phyloP scores from a whole-genome alignment of 2,329 filamentous ascomycete genomes.

The Colletotrichum truncatum region DNA sequence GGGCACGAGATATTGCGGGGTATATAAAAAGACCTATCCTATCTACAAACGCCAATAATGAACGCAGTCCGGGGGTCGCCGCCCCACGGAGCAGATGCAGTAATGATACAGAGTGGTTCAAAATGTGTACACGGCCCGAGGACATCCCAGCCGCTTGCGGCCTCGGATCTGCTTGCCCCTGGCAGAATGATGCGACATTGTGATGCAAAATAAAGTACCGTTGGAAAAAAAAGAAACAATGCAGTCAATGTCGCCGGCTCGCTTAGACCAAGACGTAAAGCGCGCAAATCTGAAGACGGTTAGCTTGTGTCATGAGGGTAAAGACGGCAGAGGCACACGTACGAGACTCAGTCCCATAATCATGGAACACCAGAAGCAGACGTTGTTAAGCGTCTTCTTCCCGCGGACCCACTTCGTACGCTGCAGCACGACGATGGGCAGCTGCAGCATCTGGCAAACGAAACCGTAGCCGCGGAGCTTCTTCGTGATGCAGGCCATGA shows the following conservation, averaged over 20 bases:
- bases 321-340: constrained; percentile 43
- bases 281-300: constrained; percentile 55
- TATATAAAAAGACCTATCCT: constrained; percentile 27
- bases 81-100: not conserved
- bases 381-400: constrained; percentile 83
- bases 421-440: constrained; percentile 94
- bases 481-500: constrained; percentile 98
- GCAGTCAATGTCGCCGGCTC: not conserved
- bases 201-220: too few relatives aligned
- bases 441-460: constrained; percentile 93
- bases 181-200: not conserved
- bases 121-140: not conserved
- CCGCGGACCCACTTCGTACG: constrained; percentile 79
- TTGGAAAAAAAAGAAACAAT: not conserved
- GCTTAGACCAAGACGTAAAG: constrained; percentile 59
- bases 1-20: constrained; percentile 1
- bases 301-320: constrained; percentile 21
- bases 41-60: constrained; percentile 22
- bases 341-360: constrained; percentile 85
- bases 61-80: constrained; percentile 1
- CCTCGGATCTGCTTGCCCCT: not conserved
- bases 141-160: too few relatives aligned
- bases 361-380: constrained; percentile 93
- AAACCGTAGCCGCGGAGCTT: constrained; percentile 96
- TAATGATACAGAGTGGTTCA: constrained; percentile 14